phyloP scores from a whole-genome alignment of 1,284 basidiomycete genomes.

The Cutaneotrichosporon cavernicola region DNA sequence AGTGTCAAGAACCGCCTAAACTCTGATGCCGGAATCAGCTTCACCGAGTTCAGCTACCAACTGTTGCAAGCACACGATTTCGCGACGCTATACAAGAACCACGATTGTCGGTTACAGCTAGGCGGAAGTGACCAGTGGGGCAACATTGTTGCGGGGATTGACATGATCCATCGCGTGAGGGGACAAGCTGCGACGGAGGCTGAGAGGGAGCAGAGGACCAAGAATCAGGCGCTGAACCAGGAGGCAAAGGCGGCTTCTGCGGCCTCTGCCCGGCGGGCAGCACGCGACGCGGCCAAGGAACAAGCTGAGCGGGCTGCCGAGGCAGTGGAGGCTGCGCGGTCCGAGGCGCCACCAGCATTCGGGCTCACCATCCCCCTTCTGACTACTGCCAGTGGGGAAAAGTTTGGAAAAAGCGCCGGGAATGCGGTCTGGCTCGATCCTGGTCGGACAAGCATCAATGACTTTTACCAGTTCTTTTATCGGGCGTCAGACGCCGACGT shows the following conservation, averaged over 20 bases:
- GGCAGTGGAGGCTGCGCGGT: conserved; percentile 31
- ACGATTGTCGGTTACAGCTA: conserved; percentile 79
- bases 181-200: conserved; percentile 28
- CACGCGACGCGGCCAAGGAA: conserved; percentile 10
- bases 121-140: conserved; percentile 99
- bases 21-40: conserved; percentile 74
- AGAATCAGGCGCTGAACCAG: conserved; percentile 6
- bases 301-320: neutral
- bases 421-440: conserved; percentile 91
- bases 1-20: conserved; percentile 80
- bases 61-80: conserved; percentile 97
- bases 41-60: conserved; percentile 97
- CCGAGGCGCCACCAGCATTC: conserved; percentile 58
- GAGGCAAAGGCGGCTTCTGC: neutral
- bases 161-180: conserved; percentile 67
- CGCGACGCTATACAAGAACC: conserved; percentile 65
- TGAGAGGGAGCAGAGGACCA: conserved; percentile 21
- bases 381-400: conserved; percentile 83
- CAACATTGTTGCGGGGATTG: conserved; percentile 91
- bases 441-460: conserved; percentile 72
- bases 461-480: conserved; percentile 94
- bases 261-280: conserved; percentile 20
- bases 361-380: conserved; percentile 93
- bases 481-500: conserved; percentile 80
- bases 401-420: conserved; percentile 96